A percentile compares a stretch with the other conserved stretches of the same genome.
Evolutionary conservation across 192 early-diverging fungal species (phyloP).

Genomic region (Linnemannia zychae): DNA sequence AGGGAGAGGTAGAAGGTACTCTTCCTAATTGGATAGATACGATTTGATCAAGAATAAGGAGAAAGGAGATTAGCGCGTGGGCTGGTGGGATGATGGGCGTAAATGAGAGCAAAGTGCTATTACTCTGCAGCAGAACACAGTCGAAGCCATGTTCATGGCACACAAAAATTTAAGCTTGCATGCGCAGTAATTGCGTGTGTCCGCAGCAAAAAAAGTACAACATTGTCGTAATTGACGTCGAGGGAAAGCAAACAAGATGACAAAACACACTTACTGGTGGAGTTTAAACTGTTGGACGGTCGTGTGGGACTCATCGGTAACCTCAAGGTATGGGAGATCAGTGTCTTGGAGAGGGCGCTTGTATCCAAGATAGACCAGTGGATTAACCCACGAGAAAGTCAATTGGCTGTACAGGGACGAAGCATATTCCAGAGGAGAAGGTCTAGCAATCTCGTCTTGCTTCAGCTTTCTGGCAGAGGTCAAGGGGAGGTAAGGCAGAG

Average conservation of each 20-base stretch:
- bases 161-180: neutral
- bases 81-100: neutral
- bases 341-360: slow-evolving; percentile 63
- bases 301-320: slow-evolving; percentile 49
- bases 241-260: neutral
- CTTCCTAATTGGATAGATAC: slow-evolving; percentile 1
- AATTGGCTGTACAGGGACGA: slow-evolving; percentile 47
- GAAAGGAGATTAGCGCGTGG: neutral
- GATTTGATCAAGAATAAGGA: neutral
- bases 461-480: slow-evolving; percentile 5
- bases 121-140: neutral
- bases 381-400: slow-evolving; percentile 51
- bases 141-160: no score
- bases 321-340: slow-evolving; percentile 71
- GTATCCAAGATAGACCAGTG: slow-evolving; percentile 61
- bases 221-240: neutral
- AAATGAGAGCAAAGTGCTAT: neutral
- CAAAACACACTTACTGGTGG: slow-evolving; percentile 17
- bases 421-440: slow-evolving; percentile 11
- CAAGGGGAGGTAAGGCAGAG: slow-evolving; percentile 11
- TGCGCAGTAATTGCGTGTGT: no score
- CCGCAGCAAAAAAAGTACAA: neutral
- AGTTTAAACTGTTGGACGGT: slow-evolving; percentile 8
- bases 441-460: slow-evolving; percentile 14
- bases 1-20: slow-evolving; percentile 19